These are phyloP conservation scores for Backusella sp. DNA, from an alignment of 192 early-diverging fungal species.

Conservation along the genomic window DNA sequence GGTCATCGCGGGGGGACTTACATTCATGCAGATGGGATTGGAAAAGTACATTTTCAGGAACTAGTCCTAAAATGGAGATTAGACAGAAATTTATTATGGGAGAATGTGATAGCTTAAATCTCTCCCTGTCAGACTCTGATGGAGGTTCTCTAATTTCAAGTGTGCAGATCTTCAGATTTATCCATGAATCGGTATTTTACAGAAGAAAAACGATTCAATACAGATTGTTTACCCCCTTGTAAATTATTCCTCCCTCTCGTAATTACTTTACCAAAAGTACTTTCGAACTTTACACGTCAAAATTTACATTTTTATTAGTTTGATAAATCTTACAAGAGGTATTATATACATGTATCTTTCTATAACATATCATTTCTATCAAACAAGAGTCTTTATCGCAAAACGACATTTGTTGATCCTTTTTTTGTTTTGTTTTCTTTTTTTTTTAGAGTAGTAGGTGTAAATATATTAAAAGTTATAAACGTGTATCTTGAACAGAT, in stretches of 20 bases:
- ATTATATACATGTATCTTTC: not conserved
- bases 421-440: not conserved
- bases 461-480: not conserved
- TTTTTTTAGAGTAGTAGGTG: not conserved
- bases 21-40: not conserved
- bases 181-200: constrained; percentile 4
- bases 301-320: not conserved
- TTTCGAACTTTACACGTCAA: not conserved
- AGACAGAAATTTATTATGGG: not conserved
- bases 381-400: not conserved
- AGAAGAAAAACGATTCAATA: not conserved
- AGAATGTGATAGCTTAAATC: not conserved
- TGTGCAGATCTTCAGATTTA: not conserved
- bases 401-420: not conserved
- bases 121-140: not conserved
- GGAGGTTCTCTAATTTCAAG: not conserved
- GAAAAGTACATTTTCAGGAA: not conserved
- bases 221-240: not conserved
- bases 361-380: not conserved
- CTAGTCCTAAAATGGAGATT: not conserved
- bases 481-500: not conserved
- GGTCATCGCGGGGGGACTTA: not conserved
- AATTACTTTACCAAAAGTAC: not conserved
- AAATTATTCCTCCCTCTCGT: not conserved
- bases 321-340: not conserved